Conservation (phyloP, 169 alveolate species). For the Eimeria nieschulzi region DNA sequence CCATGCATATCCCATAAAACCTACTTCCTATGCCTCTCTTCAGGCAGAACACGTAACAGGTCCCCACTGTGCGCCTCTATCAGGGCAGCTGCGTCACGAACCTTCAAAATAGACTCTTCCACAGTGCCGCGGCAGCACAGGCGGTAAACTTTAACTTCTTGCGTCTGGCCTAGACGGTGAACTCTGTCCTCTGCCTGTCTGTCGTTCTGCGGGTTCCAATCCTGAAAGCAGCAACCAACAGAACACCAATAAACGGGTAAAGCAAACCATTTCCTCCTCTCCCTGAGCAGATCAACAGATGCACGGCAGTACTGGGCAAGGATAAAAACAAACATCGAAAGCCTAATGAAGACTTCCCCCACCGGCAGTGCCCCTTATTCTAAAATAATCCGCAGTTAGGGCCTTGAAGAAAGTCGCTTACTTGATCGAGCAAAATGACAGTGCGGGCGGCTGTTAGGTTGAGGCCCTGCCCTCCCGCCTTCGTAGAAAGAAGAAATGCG, state of each 20-base stretch:
- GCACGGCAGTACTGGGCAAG: no score
- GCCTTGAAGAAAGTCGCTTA: not conserved
- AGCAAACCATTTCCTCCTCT: not conserved
- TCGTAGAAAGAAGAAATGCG: constrained; percentile 95
- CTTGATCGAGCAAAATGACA: constrained; percentile 95
- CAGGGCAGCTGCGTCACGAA: not conserved
- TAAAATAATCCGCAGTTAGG: not conserved
- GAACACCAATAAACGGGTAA: not conserved
- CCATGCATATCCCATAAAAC: no score
- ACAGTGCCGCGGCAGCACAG: constrained; percentile 90
- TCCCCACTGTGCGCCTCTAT: not conserved
- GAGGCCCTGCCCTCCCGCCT: constrained; percentile 99
- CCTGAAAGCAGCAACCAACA: constrained; percentile 78
- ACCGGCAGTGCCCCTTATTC: not conserved
- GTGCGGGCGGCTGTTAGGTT: constrained; percentile 98
- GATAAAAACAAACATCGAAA: no score
- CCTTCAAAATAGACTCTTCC: constrained; percentile 91
- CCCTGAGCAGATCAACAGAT: no score
- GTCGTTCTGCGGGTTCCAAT: constrained; percentile 95
- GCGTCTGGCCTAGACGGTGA: constrained; percentile 94
- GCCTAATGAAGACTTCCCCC: no score
- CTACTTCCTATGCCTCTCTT: no score
- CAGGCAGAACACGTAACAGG: no score
- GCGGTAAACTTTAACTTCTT: constrained; percentile 91
- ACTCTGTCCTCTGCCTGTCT: constrained; percentile 95